Percentiles rank a stretch among this genome's conserved stretches.
Conservation (phyloP, 495 filamentous ascomycete genomes). For the Xylaria nigripes region DNA sequence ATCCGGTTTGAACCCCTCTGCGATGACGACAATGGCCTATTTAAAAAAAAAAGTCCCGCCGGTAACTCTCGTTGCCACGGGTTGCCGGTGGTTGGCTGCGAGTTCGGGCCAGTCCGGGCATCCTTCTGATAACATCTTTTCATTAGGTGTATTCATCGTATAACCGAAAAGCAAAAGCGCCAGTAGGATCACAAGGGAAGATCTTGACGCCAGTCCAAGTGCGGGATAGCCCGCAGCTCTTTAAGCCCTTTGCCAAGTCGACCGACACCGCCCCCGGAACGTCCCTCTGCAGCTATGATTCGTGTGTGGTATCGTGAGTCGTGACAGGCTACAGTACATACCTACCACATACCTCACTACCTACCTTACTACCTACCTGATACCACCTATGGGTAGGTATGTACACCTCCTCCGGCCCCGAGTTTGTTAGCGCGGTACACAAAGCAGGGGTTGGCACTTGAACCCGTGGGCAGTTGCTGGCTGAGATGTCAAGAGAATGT, state of each 20-base stretch:
- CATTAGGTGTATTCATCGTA: constrained; percentile 12
- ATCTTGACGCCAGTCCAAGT: constrained; percentile 5
- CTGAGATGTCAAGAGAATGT: too few species aligned
- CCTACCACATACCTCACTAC: too few species aligned
- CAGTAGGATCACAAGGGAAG: constrained; percentile 13
- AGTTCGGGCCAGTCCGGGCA: constrained; percentile 1
- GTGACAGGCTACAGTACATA: neutral
- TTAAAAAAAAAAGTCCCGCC: neutral
- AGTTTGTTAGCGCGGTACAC: too few species aligned
- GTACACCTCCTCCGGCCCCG: too few species aligned
- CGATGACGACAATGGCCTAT: neutral
- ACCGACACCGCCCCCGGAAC: constrained; percentile 2
- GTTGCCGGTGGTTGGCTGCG: neutral
- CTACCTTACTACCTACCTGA: too few species aligned
- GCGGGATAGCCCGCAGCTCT: constrained; percentile 4
- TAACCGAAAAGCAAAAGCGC: constrained; percentile 10
- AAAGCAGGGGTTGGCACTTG: too few species aligned
- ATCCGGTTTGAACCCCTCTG: neutral
- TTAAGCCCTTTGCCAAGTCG: constrained; percentile 10
- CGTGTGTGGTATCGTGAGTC: constrained; percentile 1
- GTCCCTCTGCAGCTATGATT: constrained; percentile 8
- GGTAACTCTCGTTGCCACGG: neutral
- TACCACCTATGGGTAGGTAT: too few species aligned
- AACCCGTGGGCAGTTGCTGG: too few species aligned
- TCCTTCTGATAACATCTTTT: constrained; percentile 4